A percentile compares a stretch with the other conserved stretches of the same genome.
phyloP scores from a whole-genome alignment of 306 rosid genomes.

The Lathyrus aphaca region DNA sequence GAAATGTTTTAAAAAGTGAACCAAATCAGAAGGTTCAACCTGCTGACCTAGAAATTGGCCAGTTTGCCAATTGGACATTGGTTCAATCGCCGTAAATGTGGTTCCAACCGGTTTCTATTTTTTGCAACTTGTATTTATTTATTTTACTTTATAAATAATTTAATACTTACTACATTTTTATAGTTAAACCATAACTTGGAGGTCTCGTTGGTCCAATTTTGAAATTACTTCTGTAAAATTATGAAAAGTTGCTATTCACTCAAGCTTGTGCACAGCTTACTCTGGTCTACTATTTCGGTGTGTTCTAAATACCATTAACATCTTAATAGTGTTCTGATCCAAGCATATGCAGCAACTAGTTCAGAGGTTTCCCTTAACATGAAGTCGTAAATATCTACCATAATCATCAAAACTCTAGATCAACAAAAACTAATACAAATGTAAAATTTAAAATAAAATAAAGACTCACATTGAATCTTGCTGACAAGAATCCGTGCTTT shows the following conservation, averaged over 20 bases:
- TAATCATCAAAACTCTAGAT: constrained; percentile 20
- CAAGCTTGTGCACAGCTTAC: constrained; percentile 15
- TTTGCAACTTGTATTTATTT: background rate
- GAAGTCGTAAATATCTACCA: constrained; percentile 16
- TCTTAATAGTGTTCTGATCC: constrained; percentile 2
- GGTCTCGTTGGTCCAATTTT: background rate
- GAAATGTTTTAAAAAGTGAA: background rate
- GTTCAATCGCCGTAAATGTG: background rate
- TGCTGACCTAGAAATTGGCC: background rate
- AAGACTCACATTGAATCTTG: constrained; percentile 75
- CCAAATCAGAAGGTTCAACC: background rate
- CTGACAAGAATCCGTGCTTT: constrained; percentile 76
- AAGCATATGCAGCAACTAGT: constrained; percentile 16
- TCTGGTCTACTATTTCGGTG: background rate
- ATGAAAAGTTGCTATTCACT: background rate
- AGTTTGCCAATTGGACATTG: background rate
- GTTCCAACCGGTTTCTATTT: background rate
- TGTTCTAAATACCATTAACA: constrained; percentile 15
- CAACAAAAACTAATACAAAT: constrained; percentile 16
- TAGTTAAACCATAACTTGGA: background rate
- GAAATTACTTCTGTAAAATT: background rate
- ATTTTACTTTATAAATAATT: background rate
- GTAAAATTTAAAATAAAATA: background rate
- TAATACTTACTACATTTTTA: background rate
- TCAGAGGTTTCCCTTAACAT: constrained; percentile 24